Base-by-base conservation (phyloP, 2,329 filamentous ascomycete genomes). In the Septoria linicola region DNA sequence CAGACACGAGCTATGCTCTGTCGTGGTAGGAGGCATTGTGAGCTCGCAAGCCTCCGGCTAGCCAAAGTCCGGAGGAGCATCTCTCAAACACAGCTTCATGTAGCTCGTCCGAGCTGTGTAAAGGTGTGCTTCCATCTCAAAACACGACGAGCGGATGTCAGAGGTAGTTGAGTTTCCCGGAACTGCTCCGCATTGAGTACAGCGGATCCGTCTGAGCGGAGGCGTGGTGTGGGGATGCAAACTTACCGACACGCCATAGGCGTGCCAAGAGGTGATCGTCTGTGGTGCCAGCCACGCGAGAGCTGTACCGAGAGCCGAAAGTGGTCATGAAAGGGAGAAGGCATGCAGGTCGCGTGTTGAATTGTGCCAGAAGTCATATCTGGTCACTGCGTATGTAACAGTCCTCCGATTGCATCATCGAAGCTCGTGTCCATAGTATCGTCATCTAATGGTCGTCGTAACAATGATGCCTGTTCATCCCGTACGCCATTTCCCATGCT, bases 11-110 rank as follows among this genome's bases (percentile, higher is more conserved):
- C 14, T 31, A 17, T 8, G 19, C 25, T 31, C 36, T 6, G 46
- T 51, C 50, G 44, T 21, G 23, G 17, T 10, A 32, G 13, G 25
- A 2, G 25, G 32, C 43, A 11, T 21, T 14, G 44, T 1, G 14
- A 40, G 44, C 44, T 39, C n/a, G 17, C 27, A n/a, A 48, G 36
- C 44, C 54, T 54, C 47, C 59, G 52, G 55, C 59, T 57, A 61
- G 41, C 55, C 44, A 56, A 51, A 43, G 55, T 51, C 54, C 56
- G 54, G 35, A 51, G 50, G 47, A 54, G 50, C 61, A 63, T 63
- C n/a, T 49, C 54, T 53, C 37, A 37, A 30, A 23, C 30, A 43
- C 36, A 21, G 43, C 58, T 47, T 56, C 58, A 59, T 58, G 42
- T 41, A 57, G 41, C 45, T 49, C 31, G 4, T 44, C 27, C 27